Conservation (phyloP, 768 basidiomycete genomes). For the Lactarius hatsudake region DNA sequence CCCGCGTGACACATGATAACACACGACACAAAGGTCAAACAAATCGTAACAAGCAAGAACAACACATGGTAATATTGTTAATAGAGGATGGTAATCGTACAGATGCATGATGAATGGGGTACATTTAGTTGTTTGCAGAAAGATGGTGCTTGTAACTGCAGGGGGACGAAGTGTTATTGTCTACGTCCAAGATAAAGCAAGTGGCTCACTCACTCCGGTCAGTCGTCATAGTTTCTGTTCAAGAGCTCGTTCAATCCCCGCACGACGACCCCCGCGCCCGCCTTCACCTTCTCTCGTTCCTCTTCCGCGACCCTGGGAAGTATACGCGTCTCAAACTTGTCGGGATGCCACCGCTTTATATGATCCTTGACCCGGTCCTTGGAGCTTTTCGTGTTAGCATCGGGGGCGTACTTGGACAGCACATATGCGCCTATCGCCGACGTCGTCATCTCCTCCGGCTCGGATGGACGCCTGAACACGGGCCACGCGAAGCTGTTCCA, state of each 20-base stretch:
- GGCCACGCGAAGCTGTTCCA: conserved; percentile 81
- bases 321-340: conserved; percentile 72
- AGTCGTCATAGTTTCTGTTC: conserved; percentile 38
- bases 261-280: conserved; percentile 70
- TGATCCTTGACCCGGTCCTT: conserved; percentile 78
- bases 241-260: conserved; percentile 70
- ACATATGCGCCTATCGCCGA: conserved; percentile 59
- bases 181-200: neutral
- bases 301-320: conserved; percentile 59
- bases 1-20: neutral
- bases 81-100: conserved; percentile 28
- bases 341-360: conserved; percentile 77
- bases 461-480: conserved; percentile 52
- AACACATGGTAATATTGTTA: conserved; percentile 21
- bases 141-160: conserved; percentile 25
- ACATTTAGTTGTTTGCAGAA: conserved; percentile 25
- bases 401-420: conserved; percentile 53
- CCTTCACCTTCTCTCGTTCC: conserved; percentile 64
- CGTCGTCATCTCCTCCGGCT: conserved; percentile 60
- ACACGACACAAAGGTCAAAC: neutral
- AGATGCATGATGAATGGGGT: conserved; percentile 30
- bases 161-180: neutral
- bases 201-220: conserved; percentile 25
- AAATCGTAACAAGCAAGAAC: conserved; percentile 9
- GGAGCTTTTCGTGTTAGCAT: conserved; percentile 48